Evolutionary conservation across 495 filamentous ascomycete genomes (phyloP), one percentile per base, ranked within the genome.

Genomic region (Hyaloscypha variabilis): DNA sequence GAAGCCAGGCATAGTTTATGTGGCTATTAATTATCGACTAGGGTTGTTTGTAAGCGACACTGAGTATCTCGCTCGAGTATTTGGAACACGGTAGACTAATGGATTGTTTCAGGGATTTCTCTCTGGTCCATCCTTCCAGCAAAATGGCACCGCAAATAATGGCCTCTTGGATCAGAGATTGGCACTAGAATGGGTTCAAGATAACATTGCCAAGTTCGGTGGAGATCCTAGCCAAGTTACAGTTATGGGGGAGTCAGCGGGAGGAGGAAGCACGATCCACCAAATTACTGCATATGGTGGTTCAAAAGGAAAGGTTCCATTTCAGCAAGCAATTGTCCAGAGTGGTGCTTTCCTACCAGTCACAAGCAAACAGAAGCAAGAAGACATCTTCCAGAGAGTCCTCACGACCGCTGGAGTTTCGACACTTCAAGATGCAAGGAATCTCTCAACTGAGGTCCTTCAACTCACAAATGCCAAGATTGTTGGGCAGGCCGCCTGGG

Each of bases 141-240:
- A 8, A 49, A 77, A 81, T 58, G 88, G 87, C 2, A 78, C 74
- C 6, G 78, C 83, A 29, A 93, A 93, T 66, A 82, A 82, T 1
- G 90, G 85, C 0, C 77, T 92, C 5, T 74, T 82, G 46, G 90
- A 93, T 71, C 90, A 92, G 72, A 79, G 83, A 2, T 77, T 88
- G 29, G 90, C 87, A 17, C 77, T 93, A 19, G 72, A 91, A 66
- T 92, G 90, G 90, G 83, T 92, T n/a, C 82, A 90, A 62, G 79
- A 86, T 61, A 78, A 92, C 69, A 91, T 92, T 65, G 74, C 77
- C 62, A 76, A 81, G 2, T 92, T 94, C 66, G 89, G 90, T 5
- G 90, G 91, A 19, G 86, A 93, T 69, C 79, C 84, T 3, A 67
- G 72, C 21, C 76, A 80, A 58, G 84, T 93, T 34, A 94, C 91